Base-by-base conservation (phyloP, 2,329 filamentous ascomycete genomes). In the Tolypocladium guangdongense region DNA sequence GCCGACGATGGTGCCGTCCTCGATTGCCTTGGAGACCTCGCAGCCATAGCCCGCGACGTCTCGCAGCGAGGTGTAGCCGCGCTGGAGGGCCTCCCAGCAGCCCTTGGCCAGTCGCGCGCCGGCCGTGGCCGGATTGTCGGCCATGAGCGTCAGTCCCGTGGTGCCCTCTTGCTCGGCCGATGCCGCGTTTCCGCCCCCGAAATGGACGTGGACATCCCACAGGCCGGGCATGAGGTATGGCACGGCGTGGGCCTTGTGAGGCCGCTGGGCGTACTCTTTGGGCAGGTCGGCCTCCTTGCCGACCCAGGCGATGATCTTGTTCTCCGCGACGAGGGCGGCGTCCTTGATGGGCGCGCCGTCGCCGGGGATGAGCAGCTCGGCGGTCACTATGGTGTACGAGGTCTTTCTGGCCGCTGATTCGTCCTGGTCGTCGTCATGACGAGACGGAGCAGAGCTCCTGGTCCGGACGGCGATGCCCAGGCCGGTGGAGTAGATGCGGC, bases 171-270 rank as follows among this genome's bases (percentile, higher is more conserved):
- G 50, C 11, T 58, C 52, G 8, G 30, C 38, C 10, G 38, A 16
- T 10, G 63, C 54, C 33, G 59, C 60, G 22, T 62, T 62, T 5
- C 61, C 55, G n/a, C 72, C 76, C 4, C 66, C 58, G 54, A 73
- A 74, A 59, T 79, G 77, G 1, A 70, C 67, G 59, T 79, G 76
- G 56, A 68, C 73, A 54, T 80, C 77, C 76, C 76, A 79, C 20
- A 80, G 69, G 1, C 77, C 76, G 0, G 76, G 76, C 64, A 79
- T 72, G 5, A 76, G 59, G 16, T 74, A 69, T 0, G 71, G 69
- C 24, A 77, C 71, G 22, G 50, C 47, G 56, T 59, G 59, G 59
- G 48, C 53, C 37, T 58, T 60, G 54, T 67, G 63, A 3, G 63
- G 55, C 2, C 55, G 58, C 7, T 60, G 53, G 7, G 59, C 62